Evolutionary conservation across 495 filamentous ascomycete genomes (phyloP).

Genomic region (Podospora sp.): DNA sequence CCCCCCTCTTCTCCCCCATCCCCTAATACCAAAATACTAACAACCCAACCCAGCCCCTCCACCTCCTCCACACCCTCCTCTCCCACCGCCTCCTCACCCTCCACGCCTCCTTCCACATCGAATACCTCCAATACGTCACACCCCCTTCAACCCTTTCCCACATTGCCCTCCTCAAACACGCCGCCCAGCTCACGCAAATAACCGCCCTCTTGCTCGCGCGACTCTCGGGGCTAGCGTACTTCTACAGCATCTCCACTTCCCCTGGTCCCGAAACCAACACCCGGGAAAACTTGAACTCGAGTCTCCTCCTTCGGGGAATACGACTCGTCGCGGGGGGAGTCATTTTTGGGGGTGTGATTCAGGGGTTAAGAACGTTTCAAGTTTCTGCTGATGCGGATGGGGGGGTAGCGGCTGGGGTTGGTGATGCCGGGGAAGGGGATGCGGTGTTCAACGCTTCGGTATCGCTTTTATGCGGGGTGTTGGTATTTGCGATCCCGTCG

Average conservation of each 20-base stretch:
- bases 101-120: slow-evolving; percentile 51
- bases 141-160: neutral
- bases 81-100: slow-evolving; percentile 43
- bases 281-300: too few species aligned
- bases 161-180: slow-evolving; percentile 8
- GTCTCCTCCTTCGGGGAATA: slow-evolving; percentile 26
- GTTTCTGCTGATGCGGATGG: too few species aligned
- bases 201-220: neutral
- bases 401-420: slow-evolving; percentile 40
- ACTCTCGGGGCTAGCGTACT: neutral
- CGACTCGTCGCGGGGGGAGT: slow-evolving; percentile 47
- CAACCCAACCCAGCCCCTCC: too few species aligned
- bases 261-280: neutral
- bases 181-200: neutral
- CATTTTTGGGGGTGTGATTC: slow-evolving; percentile 46
- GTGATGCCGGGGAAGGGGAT: too few species aligned
- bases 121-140: slow-evolving; percentile 53
- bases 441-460: neutral
- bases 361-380: neutral
- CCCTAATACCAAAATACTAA: too few species aligned
- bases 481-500: neutral
- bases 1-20: too few species aligned
- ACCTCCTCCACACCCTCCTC: neutral
- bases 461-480: neutral
- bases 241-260: neutral